phyloP scores from a whole-genome alignment of 331 rosid species.

The Spiraea crenata region DNA sequence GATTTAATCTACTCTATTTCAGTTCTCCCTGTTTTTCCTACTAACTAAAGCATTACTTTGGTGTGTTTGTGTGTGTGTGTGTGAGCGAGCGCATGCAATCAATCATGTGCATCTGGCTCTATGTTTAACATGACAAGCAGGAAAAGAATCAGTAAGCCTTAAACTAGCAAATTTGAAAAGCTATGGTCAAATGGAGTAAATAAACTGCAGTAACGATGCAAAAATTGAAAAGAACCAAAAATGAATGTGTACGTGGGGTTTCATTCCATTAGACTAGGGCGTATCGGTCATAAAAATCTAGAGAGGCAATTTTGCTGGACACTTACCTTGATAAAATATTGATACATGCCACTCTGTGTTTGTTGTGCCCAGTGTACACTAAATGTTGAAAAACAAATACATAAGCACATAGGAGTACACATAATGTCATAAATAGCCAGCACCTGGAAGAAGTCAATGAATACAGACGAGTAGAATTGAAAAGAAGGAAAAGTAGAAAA shows the following conservation, averaged over 20 bases:
- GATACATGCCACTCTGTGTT: conserved; percentile 87
- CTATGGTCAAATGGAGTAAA: neutral
- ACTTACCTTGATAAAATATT: conserved; percentile 89
- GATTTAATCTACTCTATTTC: neutral
- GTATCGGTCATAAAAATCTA: no score
- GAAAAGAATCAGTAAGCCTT: neutral
- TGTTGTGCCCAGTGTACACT: conserved; percentile 80
- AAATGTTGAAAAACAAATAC: conserved; percentile 22
- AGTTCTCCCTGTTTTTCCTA: neutral
- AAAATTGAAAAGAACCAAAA: neutral
- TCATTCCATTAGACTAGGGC: no score
- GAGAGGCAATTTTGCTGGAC: neutral
- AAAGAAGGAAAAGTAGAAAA: conserved; percentile 16
- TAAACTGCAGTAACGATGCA: neutral
- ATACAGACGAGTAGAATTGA: conserved; percentile 10
- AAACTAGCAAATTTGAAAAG: neutral
- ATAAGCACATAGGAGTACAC: conserved; percentile 5
- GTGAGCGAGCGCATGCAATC: no score
- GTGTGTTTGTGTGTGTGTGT: neutral
- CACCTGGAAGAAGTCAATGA: conserved; percentile 1
- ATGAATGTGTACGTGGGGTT: no score
- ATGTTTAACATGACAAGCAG: neutral
- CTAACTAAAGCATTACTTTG: neutral
- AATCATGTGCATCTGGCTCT: no score
- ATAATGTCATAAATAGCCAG: neutral